A percentile compares a stretch with the other conserved stretches of the same genome.
Evolutionary conservation across 2,329 filamentous ascomycete genomes (phyloP).

Genomic region (Acarospora socialis): DNA sequence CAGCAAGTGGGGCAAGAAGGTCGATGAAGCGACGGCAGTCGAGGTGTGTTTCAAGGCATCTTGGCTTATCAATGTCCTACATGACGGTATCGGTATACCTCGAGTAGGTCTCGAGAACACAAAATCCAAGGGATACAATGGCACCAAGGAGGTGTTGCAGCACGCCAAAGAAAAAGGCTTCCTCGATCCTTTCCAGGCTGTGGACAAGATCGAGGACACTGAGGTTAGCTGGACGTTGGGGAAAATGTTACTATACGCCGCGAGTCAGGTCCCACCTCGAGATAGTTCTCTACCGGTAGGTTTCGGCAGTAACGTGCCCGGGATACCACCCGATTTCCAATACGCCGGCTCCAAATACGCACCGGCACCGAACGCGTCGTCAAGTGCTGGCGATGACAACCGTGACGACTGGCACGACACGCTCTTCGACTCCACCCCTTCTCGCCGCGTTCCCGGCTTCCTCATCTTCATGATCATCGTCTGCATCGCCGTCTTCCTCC

Average conservation of each 20-base stretch:
- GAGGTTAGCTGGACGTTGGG: constrained; percentile 97
- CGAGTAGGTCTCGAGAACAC: constrained; percentile 62
- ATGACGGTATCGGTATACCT: constrained; percentile 90
- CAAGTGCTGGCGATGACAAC: constrained; percentile 19
- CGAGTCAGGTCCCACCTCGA: constrained; percentile 65
- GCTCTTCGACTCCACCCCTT: constrained; percentile 48
- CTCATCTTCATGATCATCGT: constrained; percentile 65
- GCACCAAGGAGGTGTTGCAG: constrained; percentile 55
- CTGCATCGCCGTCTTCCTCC: constrained; percentile 52
- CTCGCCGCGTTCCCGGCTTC: constrained; percentile 57
- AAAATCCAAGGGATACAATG: constrained; percentile 42
- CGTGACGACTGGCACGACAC: constrained; percentile 40
- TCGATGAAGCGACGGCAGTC: constrained; percentile 57
- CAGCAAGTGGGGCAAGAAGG: constrained; percentile 61
- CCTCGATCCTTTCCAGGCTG: constrained; percentile 74
- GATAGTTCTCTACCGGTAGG: constrained; percentile 61
- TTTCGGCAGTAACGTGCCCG: constrained; percentile 68
- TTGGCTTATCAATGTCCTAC: constrained; percentile 92
- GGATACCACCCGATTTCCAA: constrained; percentile 65
- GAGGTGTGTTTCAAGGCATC: constrained; percentile 96
- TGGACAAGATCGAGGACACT: constrained; percentile 78
- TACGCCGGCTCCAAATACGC: constrained; percentile 40
- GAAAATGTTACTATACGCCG: constrained; percentile 89
- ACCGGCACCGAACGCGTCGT: constrained; percentile 18
- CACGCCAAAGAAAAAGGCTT: constrained; percentile 61